Evolutionary conservation across 208 protist species (phyloP), one percentile per base, ranked within the genome.

Genomic region (Leptomonas pyrrhocoris): DNA sequence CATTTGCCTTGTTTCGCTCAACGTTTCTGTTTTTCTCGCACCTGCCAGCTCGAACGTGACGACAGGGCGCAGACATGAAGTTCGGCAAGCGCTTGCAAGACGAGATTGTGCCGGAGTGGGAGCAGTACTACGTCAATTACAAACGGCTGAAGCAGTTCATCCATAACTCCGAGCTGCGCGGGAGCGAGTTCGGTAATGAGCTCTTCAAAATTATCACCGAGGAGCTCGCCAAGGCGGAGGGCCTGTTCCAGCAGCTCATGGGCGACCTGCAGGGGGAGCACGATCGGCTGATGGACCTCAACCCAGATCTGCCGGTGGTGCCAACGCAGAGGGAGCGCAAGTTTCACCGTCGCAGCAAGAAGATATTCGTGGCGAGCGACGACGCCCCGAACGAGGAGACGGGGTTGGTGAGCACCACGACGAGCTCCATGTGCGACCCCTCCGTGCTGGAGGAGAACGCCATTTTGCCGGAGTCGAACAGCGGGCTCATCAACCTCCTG

Each of bases 81-180:
- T 96, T 96, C 67, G 92, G 92, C 18, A 96, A 96, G 77, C 92
- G 92, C 36, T 46, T 96, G 58, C 76, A 84, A 53, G 87, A 94
- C 61, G 89, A 96, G 74, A 84, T 93, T 30, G 84, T 95, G 45
- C 81, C 81, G 25, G 77, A 96, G 64, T 96, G 92, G 89, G 70
- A 68, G n/a, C 84, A 86, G 19, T 89, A 80, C 68, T 96, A 96
- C 75, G 88, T 96, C 38, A 88, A 85, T 66, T 96, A 96, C 73
- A 94, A 96, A 77, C 79, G 78, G 0, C 79, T 96, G 4, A 96
- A 96, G 77, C 83, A 89, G 60, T 89, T 95, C 43, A 89, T 94
- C 25, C 76, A 82, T 38, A 78, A 85, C 71, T 89, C 89, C 5
- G 73, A 88, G 49, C 81, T 96, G n/a, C 80, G 66, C 45, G 84